Conservation (phyloP, 805 yeast species). For the Candida multigemmis region DNA sequence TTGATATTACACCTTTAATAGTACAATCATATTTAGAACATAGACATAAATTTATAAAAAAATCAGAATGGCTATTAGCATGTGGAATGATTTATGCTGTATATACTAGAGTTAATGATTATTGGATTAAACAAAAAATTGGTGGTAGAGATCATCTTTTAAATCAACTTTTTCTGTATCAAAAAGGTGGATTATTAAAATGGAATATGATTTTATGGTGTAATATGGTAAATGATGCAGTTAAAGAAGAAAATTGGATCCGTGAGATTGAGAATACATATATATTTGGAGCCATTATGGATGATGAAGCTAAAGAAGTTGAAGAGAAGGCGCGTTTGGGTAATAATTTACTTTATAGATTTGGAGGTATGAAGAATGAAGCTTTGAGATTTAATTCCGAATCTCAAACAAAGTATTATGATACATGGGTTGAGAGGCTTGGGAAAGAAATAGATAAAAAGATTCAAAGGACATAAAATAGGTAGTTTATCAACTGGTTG, state of each 20-base stretch:
- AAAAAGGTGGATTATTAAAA: slow-evolving; percentile 43
- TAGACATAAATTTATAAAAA: slow-evolving; percentile 39
- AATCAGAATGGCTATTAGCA: slow-evolving; percentile 59
- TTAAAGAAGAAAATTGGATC: slow-evolving; percentile 56
- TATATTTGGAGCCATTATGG: slow-evolving; percentile 14
- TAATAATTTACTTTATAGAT: slow-evolving; percentile 16
- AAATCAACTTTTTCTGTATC: slow-evolving; percentile 42
- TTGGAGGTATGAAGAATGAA: slow-evolving; percentile 28
- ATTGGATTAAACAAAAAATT: slow-evolving; percentile 32
- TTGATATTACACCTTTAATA: slow-evolving; percentile 39
- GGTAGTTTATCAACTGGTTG: no score
- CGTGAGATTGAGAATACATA: slow-evolving; percentile 41
- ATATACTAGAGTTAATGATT: slow-evolving; percentile 44
- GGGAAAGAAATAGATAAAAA: no score
- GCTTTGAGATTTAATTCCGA: slow-evolving; percentile 18
- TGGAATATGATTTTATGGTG: slow-evolving; percentile 46
- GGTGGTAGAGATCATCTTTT: slow-evolving; percentile 41
- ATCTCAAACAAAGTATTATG: slow-evolving; percentile 20
- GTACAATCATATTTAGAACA: slow-evolving; percentile 42
- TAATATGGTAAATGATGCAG: slow-evolving; percentile 41
- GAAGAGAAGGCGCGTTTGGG: slow-evolving; percentile 22
- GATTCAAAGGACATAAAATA: no score
- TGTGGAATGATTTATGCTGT: slow-evolving; percentile 60
- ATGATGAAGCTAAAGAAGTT: slow-evolving; percentile 13
- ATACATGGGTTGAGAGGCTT: slow-evolving; percentile 30